phyloP scores from a whole-genome alignment of 768 basidiomycete genomes.

The Trametopsis cervina region DNA sequence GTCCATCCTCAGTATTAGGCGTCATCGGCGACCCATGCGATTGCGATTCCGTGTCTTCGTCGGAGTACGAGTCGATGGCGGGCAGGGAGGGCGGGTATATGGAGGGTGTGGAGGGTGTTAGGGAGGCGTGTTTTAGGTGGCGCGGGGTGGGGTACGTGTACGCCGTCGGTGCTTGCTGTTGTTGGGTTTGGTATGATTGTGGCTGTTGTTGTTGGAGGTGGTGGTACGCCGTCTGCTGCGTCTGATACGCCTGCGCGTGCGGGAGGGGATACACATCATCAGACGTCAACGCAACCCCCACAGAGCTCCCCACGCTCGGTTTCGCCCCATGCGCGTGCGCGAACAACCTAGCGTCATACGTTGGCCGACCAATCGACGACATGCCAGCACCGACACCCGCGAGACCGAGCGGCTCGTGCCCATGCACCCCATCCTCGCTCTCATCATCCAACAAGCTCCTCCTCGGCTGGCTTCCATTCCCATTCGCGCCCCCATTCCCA shows the following conservation, averaged over 20 bases:
- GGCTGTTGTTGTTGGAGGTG: too few species aligned
- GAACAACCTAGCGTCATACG: constrained; percentile 4
- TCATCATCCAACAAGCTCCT: constrained; percentile 2
- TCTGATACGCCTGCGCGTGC: too few species aligned
- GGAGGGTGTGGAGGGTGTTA: constrained; percentile 14
- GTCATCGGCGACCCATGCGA: constrained; percentile 1
- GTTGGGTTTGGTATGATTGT: too few species aligned
- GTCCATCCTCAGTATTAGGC: background rate
- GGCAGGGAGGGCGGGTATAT: constrained; percentile 18
- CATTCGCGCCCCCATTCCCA: background rate
- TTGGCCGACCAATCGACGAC: background rate
- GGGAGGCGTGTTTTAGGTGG: background rate
- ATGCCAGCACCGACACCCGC: constrained; percentile 11
- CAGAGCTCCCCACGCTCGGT: constrained; percentile 2
- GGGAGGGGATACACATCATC: constrained; percentile 15
- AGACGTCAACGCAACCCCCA: constrained; percentile 19
- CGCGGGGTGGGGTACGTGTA: background rate
- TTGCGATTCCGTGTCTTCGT: constrained; percentile 9
- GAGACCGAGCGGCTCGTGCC: background rate
- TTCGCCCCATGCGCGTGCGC: background rate
- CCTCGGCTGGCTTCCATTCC: background rate
- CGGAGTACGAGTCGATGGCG: constrained; percentile 4
- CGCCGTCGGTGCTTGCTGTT: background rate
- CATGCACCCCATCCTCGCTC: background rate
- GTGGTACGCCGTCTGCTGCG: too few species aligned